Evolutionary conservation across 2,329 filamentous ascomycete species (phyloP).

Genomic region (Claviceps citrina): DNA sequence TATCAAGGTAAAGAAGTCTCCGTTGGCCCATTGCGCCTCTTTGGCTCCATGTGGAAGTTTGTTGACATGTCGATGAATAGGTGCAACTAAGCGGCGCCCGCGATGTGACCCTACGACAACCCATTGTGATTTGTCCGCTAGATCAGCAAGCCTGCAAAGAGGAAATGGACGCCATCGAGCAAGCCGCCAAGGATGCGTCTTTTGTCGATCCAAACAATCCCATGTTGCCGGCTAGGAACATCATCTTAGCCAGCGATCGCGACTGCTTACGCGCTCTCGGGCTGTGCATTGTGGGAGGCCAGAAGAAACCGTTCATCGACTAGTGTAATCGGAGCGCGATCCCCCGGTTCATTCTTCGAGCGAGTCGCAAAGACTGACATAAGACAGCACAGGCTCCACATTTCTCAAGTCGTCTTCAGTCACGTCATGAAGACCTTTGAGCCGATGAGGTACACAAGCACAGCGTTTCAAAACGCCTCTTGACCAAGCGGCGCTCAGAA

Average conservation of each 20-base stretch:
- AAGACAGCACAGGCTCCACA: neutral
- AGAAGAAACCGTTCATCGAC: slow-evolving; percentile 52
- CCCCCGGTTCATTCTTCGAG: neutral
- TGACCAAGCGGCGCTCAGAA: neutral
- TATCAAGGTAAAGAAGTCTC: slow-evolving; percentile 56
- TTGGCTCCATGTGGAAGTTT: slow-evolving; percentile 7
- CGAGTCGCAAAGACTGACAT: neutral
- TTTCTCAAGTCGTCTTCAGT: neutral
- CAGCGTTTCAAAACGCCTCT: neutral
- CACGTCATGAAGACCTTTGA: neutral
- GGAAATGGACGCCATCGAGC: slow-evolving; percentile 96
- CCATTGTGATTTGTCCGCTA: slow-evolving; percentile 88
- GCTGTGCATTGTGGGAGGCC: slow-evolving; percentile 45
- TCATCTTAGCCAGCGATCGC: slow-evolving; percentile 64
- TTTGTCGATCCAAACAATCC: slow-evolving; percentile 78
- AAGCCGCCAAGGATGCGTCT: slow-evolving; percentile 83
- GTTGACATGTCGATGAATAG: slow-evolving; percentile 29
- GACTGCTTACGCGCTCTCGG: slow-evolving; percentile 46
- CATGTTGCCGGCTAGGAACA: slow-evolving; percentile 73
- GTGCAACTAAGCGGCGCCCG: slow-evolving; percentile 74
- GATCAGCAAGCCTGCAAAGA: slow-evolving; percentile 94
- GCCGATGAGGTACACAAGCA: neutral
- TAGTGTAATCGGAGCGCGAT: slow-evolving; percentile 17
- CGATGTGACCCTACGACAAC: slow-evolving; percentile 78
- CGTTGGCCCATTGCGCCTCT: no score